Evolutionary conservation across 2,329 filamentous ascomycete species (phyloP).

Genomic region (Venturia effusa): DNA sequence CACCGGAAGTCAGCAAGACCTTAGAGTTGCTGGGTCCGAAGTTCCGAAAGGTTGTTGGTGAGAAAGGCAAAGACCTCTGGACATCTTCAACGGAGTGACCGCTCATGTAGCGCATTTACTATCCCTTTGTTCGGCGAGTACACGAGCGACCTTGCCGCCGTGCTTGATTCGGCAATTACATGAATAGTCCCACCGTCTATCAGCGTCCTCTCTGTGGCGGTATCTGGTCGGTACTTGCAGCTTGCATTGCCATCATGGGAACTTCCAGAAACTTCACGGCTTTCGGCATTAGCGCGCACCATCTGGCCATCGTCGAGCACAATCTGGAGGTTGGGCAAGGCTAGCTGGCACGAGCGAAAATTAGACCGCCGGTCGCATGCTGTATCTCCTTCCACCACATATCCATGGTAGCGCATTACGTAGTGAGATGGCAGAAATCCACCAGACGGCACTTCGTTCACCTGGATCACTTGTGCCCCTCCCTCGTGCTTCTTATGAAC

Average conservation of each 20-base stretch:
- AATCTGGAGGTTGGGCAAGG: not conserved
- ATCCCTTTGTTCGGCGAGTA: not conserved
- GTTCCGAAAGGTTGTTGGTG: constrained; percentile 24
- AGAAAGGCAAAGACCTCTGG: constrained; percentile 10
- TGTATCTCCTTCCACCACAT: not conserved
- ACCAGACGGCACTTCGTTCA: not conserved
- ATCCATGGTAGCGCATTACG: not conserved
- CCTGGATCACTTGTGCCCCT: not conserved
- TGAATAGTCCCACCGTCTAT: not conserved
- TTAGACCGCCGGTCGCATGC: not conserved
- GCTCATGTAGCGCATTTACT: not conserved
- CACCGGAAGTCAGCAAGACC: constrained; percentile 21
- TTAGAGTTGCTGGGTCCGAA: constrained; percentile 21
- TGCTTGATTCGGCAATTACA: not conserved
- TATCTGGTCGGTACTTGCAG: not conserved
- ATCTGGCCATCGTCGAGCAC: not conserved
- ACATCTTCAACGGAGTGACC: not conserved
- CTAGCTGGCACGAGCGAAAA: not conserved
- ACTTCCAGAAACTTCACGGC: not conserved
- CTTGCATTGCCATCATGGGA: not conserved
- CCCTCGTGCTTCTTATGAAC: not conserved
- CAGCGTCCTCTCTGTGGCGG: not conserved
- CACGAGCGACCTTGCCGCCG: not conserved
- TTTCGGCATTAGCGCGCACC: not conserved
- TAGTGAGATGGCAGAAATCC: not conserved